These are phyloP conservation scores for Mallotus japonicus DNA, from an alignment of 441 rosid species.

Conservation along the genomic window DNA sequence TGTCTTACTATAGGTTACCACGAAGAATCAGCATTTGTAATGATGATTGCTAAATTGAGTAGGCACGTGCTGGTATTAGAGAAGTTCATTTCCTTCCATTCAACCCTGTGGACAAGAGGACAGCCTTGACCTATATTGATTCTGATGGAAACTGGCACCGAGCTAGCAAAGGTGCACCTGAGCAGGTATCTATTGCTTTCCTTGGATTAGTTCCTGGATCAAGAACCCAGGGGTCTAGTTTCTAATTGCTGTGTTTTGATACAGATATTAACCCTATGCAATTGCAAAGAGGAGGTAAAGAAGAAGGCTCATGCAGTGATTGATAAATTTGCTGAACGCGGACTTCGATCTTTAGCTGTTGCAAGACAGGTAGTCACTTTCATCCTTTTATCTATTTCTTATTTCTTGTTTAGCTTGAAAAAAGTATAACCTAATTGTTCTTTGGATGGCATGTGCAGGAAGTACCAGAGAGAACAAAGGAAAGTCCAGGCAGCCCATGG, in stretches of 20 bases:
- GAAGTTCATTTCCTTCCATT: conserved; percentile 85
- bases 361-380: conserved; percentile 67
- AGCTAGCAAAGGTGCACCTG: conserved; percentile 95
- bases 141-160: conserved; percentile 74
- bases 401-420: neutral
- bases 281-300: conserved; percentile 66
- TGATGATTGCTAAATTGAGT: conserved; percentile 8
- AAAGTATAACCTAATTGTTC: conserved; percentile 2
- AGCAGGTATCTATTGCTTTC: conserved; percentile 50
- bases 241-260: conserved; percentile 3
- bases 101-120: conserved; percentile 86
- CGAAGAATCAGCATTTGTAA: neutral
- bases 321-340: conserved; percentile 87
- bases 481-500: conserved; percentile 74
- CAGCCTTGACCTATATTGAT: conserved; percentile 80
- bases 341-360: conserved; percentile 80
- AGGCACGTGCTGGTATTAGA: conserved; percentile 77
- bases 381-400: neutral
- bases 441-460: conserved; percentile 39
- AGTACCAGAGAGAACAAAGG: conserved; percentile 76
- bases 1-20: conserved; percentile 2
- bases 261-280: conserved; percentile 66
- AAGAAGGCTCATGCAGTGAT: conserved; percentile 66
- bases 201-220: neutral
- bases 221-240: neutral